Evolutionary conservation across 768 basidiomycete species (phyloP).

Genomic region (Lactarius akahatsu): DNA sequence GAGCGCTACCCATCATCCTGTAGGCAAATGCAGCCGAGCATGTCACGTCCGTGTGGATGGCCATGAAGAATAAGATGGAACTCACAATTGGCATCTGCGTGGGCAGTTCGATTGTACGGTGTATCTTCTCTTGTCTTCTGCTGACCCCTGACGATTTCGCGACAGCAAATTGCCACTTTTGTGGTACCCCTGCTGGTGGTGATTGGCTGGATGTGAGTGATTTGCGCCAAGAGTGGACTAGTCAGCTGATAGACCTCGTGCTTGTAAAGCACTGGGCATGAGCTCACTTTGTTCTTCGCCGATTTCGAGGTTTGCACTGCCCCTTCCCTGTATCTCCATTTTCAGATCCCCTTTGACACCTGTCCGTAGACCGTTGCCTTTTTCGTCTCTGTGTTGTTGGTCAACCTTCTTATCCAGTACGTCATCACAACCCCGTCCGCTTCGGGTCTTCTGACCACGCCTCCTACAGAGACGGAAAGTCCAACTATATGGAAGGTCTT

Average conservation of each 20-base stretch:
- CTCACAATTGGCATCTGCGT: constrained; percentile 78
- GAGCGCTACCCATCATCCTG: background rate
- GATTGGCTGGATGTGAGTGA: constrained; percentile 77
- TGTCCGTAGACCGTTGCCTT: constrained; percentile 65
- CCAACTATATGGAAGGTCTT: constrained; percentile 91
- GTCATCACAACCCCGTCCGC: constrained; percentile 33
- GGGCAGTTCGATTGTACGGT: constrained; percentile 73
- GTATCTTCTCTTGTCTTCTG: background rate
- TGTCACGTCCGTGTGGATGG: constrained; percentile 85
- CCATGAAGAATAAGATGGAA: constrained; percentile 71
- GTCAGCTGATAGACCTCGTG: constrained; percentile 20
- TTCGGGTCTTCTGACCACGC: constrained; percentile 8
- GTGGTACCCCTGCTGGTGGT: constrained; percentile 87
- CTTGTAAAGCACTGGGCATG: constrained; percentile 54
- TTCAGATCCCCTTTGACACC: constrained; percentile 2
- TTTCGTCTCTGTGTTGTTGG: constrained; percentile 85
- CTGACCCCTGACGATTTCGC: background rate
- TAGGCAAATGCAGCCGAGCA: constrained; percentile 87
- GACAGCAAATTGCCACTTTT: constrained; percentile 80
- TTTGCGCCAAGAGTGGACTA: constrained; percentile 24
- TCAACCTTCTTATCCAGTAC: constrained; percentile 76
- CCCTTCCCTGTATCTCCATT: constrained; percentile 8
- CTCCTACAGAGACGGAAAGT: constrained; percentile 64
- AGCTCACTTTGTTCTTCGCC: constrained; percentile 78
- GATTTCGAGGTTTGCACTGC: constrained; percentile 67